A percentile compares a stretch with the other conserved stretches of the same genome.
Evolutionary conservation across 164 flowering plant genomes (phyloP).

Genomic region (Sextonia rubra): DNA sequence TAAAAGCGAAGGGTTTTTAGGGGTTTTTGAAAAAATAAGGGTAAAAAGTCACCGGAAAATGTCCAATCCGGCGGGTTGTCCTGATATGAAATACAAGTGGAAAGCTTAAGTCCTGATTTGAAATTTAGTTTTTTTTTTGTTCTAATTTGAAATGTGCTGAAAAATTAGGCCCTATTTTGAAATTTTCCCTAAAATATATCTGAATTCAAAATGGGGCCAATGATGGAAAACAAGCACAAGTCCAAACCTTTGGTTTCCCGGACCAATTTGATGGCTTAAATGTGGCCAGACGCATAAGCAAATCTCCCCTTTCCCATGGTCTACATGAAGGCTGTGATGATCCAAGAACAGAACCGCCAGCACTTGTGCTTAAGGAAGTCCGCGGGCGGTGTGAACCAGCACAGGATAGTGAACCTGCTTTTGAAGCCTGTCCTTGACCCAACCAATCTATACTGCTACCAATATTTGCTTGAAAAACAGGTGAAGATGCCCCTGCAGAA

Average conservation of each 20-base stretch:
- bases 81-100: too few relatives aligned
- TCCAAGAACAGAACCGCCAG: conserved; percentile 75
- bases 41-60: too few relatives aligned
- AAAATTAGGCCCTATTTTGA: too few relatives aligned
- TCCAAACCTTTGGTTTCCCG: conserved; percentile 84
- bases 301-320: conserved; percentile 98
- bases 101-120: too few relatives aligned
- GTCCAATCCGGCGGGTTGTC: too few relatives aligned
- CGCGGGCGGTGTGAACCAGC: conserved; percentile 59
- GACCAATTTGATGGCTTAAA: conserved; percentile 88
- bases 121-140: too few relatives aligned
- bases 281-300: conserved; percentile 85
- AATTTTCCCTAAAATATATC: too few relatives aligned
- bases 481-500: conserved; percentile 97
- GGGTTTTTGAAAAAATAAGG: too few relatives aligned
- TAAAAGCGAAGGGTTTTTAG: too few relatives aligned
- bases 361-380: conserved; percentile 76
- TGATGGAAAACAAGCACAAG: not conserved
- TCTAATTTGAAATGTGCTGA: too few relatives aligned
- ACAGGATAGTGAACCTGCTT: conserved; percentile 63
- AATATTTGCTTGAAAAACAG: conserved; percentile 66
- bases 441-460: conserved; percentile 61
- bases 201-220: not conserved
- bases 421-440: conserved; percentile 70
- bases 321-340: conserved; percentile 77